Evolutionary conservation across 2,329 filamentous ascomycete genomes (phyloP), one percentile per base, ranked within the genome.

Genomic region (Fusarium sp.): DNA sequence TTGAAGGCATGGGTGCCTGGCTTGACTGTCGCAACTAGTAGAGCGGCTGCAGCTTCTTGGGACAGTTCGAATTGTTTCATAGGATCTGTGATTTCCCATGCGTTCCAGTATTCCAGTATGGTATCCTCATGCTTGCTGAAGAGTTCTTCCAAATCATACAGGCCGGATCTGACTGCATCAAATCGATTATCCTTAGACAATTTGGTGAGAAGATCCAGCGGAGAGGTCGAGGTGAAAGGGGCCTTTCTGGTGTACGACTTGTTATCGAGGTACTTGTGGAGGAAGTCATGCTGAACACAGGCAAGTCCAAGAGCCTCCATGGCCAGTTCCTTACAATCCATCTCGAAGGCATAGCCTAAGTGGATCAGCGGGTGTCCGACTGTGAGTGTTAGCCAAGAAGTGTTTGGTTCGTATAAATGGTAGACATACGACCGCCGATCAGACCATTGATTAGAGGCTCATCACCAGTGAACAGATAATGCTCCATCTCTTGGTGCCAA

Each of bases 291-390:
- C 74, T 88, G 84, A 3, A 84, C 82, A 12, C 87, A 84, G 0
- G 90, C 85, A 67, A 97, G 85, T 0, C 89, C 90, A 1, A 99
- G 86, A 2, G 94, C 93, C 83, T 99, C 96, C 81, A 97, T 96
- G 50, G 91, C 95, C 23, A 98, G 80, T 71, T 97, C 95, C 64
- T 91, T 92, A 74, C 89, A 96, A 68, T 93, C 89, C 75, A 98
- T 86, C 83, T 99, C 95, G 78, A 92, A 95, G 13, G 94, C 96
- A 78, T 97, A 98, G n/a, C 90, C 95, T 5, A 99, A 87, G 77
- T 98, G 96, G 64, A 98, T 96, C n/a, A 98, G 85, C 3, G 95
- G 93, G 76, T 98, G 93, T 20, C 92, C 95, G 67, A 97, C 93
- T 95, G 71, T 40, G 7, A 18, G 15, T 11, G 65, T 77, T 60